phyloP scores from a whole-genome alignment of 2,329 filamentous ascomycete genomes.

The Fusarium oxysporum region DNA sequence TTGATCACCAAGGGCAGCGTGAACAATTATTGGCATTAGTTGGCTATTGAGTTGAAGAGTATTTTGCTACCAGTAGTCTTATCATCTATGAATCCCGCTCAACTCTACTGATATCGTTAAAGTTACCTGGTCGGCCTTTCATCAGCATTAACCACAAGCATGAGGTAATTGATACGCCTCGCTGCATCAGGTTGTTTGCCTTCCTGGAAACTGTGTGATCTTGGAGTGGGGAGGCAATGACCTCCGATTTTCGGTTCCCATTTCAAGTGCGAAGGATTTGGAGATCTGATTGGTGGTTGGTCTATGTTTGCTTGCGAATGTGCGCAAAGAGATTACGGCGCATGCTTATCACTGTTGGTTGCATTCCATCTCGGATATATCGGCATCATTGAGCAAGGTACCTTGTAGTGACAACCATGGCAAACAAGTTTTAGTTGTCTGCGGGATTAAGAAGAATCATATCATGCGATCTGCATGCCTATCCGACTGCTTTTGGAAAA shows the following conservation, averaged over 20 bases:
- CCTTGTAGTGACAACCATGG: too few relatives aligned
- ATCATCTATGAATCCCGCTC: neutral
- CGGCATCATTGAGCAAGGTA: neutral
- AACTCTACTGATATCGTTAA: too few relatives aligned
- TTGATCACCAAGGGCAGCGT: neutral
- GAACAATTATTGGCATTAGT: constrained; percentile 1
- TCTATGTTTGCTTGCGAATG: neutral
- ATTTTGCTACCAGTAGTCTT: accelerated
- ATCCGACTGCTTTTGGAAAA: neutral
- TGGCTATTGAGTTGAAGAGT: too few relatives aligned
- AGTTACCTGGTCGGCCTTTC: neutral
- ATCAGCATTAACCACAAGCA: neutral
- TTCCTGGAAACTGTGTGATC: neutral
- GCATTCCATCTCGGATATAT: neutral
- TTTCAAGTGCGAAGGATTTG: neutral
- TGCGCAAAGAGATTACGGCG: neutral
- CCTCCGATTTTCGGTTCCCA: neutral
- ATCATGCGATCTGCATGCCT: neutral
- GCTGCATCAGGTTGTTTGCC: neutral
- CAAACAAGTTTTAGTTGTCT: neutral
- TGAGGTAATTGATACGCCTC: neutral
- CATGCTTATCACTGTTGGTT: neutral
- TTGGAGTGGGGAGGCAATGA: neutral
- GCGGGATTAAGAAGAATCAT: neutral
- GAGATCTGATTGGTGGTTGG: neutral